These are phyloP conservation scores for Centella asiatica DNA, from an alignment of 129 eudicot genomes.

Conservation along the genomic window DNA sequence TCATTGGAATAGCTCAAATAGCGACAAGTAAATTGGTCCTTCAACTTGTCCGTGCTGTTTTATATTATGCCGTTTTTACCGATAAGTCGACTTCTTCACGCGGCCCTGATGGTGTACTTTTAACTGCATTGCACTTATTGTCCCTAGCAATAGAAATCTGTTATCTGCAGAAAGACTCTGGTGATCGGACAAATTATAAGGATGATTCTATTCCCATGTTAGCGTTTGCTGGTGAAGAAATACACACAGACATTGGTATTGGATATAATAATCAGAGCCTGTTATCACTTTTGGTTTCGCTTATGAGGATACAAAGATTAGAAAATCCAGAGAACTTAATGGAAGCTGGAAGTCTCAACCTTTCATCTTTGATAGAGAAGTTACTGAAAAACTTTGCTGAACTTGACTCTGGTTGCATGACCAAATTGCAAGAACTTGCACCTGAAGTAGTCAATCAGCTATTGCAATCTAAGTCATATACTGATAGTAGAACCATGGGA, in stretches of 20 bases:
- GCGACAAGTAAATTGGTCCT: conserved; percentile 77
- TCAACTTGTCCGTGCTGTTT: conserved; percentile 73
- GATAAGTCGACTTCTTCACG: conserved; percentile 59
- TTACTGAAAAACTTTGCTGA: conserved; percentile 80
- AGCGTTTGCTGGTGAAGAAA: conserved; percentile 76
- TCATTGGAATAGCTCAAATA: conserved; percentile 56
- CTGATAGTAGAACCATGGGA: conserved; percentile 21
- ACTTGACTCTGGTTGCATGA: conserved; percentile 60
- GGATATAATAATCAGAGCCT: conserved; percentile 59
- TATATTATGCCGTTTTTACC: conserved; percentile 59
- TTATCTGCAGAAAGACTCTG: conserved; percentile 42
- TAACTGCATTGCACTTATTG: conserved; percentile 72
- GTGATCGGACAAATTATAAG: conserved; percentile 27
- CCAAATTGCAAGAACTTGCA: conserved; percentile 45
- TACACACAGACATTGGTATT: conserved; percentile 24
- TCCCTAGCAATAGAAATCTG: conserved; percentile 70
- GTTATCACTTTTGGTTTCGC: conserved; percentile 76
- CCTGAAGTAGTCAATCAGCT: conserved; percentile 70
- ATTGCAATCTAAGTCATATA: conserved; percentile 20
- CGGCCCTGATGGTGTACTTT: conserved; percentile 77
- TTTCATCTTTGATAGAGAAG: conserved; percentile 53
- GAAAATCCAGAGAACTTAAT: conserved; percentile 30
- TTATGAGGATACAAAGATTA: conserved; percentile 69
- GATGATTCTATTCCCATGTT: conserved; percentile 50
- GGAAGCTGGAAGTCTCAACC: conserved; percentile 64